phyloP scores from a whole-genome alignment of 2,329 filamentous ascomycete genomes.

The Paraphaeosphaeria sporulosa region DNA sequence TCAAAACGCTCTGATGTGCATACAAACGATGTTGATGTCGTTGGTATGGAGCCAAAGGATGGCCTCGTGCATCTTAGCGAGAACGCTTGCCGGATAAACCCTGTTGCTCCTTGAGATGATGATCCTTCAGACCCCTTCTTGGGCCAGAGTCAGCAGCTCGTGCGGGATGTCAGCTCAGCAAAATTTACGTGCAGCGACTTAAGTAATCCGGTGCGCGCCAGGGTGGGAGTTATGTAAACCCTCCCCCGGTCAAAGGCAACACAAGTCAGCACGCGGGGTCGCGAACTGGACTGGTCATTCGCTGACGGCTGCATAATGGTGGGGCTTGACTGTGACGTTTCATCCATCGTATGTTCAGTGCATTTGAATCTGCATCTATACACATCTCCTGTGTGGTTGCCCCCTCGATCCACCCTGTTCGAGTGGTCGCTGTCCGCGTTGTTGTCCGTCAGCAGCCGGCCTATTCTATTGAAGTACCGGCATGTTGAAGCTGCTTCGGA shows the following conservation, averaged over 20 bases:
- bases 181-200: conserved; percentile 22
- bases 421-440: background rate
- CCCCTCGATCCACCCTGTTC: background rate
- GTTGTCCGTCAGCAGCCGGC: background rate
- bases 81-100: background rate
- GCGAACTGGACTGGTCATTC: background rate
- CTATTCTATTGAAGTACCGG: background rate
- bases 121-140: background rate
- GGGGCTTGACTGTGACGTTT: background rate
- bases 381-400: background rate
- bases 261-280: conserved; percentile 14
- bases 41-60: conserved; percentile 10
- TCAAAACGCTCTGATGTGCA: conserved; percentile 1
- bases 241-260: background rate
- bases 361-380: conserved; percentile 9
- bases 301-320: background rate
- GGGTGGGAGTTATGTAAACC: conserved; percentile 18
- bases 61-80: conserved; percentile 2
- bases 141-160: conserved; percentile 19
- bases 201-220: conserved; percentile 24
- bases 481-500: background rate
- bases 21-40: conserved; percentile 4
- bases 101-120: conserved; percentile 2
- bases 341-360: conserved; percentile 7
- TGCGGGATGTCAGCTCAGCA: conserved; percentile 32